Evolutionary conservation across 495 filamentous ascomycete genomes (phyloP), one percentile per base, ranked within the genome.

Genomic region (Penicillium steckii): DNA sequence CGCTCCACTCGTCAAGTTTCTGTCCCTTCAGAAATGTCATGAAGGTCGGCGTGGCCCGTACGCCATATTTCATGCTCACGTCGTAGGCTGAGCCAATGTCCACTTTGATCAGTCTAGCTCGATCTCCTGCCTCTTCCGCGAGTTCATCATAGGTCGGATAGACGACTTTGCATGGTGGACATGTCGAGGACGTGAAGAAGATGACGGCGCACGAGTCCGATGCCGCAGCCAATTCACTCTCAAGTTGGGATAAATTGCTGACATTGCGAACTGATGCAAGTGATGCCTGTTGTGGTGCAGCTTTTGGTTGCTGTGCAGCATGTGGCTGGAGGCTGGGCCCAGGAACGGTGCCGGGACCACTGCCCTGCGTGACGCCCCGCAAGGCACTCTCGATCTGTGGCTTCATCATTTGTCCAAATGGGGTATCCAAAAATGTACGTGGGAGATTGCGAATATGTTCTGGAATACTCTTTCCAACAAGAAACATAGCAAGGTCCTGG

Each of bases 111-210:
- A 96, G 77, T 8, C 82, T 66, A 7, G 83, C 84, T 60, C 82
- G 86, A 33, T 78, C 73, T n/a, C 84, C 85, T 21, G 83, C 78
- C 57, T 93, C 86, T 25, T 76, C 81, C 10, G 93, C 92, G 1
- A 97, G 76, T 50, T 88, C 76, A 46, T 95, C 86, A 59, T 91
- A 97, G 5, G 85, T 71, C 15, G 92, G 91, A 58, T 96, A 93
- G 4, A 95, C 79, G 12, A 81, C 69, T 68, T 85, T 90, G 79
- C 93, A 97, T 3, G 93, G 91, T 1, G 85, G 81, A 61, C 93
- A 97, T 23, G 85, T 94, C 3, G 88, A 78, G 8, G 88, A 92
- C 2, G 93, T 97, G 70, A 97, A 97, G 77, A 96, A 97, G 53
- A 96, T 78, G 25, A 94, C 84, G 3, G 90, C 89, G 56, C 88